Conservation (phyloP, 2,329 filamentous ascomycete genomes). For the Cladosporium oxysporum region DNA sequence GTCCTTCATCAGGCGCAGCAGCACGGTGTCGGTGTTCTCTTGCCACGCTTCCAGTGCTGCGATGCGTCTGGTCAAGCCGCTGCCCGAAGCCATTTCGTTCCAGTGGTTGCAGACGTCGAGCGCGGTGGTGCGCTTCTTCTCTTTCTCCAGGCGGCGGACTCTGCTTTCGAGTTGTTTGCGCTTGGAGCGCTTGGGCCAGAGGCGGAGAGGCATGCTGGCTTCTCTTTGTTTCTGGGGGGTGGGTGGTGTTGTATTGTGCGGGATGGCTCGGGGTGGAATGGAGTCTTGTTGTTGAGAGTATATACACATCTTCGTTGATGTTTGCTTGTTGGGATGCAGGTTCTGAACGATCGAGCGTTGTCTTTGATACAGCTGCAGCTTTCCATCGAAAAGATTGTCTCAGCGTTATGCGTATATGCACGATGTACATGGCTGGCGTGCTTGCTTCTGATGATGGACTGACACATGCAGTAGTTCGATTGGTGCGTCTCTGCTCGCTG, state of each 20-base stretch:
- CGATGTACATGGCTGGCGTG: background rate
- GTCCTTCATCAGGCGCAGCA: background rate
- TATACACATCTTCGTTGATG: background rate
- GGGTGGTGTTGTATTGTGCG: background rate
- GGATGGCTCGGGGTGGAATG: background rate
- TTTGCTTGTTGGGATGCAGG: background rate
- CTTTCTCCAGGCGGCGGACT: background rate
- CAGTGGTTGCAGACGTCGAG: background rate
- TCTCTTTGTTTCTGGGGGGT: background rate
- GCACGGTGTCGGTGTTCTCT: background rate
- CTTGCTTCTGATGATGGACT: background rate
- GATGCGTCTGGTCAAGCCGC: background rate
- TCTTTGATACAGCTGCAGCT: background rate
- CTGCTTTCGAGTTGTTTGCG: background rate
- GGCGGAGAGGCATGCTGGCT: background rate
- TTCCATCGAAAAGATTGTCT: background rate
- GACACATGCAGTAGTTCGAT: background rate
- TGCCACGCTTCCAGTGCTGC: background rate
- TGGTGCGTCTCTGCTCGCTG: background rate
- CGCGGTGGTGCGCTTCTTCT: background rate
- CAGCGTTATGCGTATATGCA: background rate
- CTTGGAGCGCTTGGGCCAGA: background rate
- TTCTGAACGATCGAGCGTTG: background rate
- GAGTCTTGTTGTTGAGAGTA: background rate
- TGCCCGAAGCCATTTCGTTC: background rate